Conservation (phyloP, 2,329 filamentous ascomycete genomes). For the Trichoderma sp. region DNA sequence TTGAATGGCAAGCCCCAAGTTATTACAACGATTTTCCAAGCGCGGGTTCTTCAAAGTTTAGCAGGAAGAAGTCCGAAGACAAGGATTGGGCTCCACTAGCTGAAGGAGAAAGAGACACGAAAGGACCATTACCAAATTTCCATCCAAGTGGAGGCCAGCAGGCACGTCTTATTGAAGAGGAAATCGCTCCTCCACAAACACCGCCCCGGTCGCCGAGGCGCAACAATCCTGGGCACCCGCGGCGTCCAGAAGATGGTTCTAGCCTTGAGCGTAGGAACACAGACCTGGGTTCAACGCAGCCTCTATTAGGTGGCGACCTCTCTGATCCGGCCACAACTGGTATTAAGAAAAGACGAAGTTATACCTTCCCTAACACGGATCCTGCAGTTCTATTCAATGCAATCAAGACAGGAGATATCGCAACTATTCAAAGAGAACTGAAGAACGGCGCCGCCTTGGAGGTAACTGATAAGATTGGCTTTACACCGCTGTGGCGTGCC, state of each 20-base stretch:
- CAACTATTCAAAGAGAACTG: neutral
- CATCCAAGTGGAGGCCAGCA: too few species aligned
- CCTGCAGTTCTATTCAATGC: neutral
- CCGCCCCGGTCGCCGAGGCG: neutral
- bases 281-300: neutral
- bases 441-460: neutral
- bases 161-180: too few species aligned
- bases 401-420: neutral
- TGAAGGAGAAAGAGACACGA: too few species aligned
- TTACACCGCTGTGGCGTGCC: conserved; percentile 1
- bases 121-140: too few species aligned
- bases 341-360: too few species aligned
- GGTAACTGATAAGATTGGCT: neutral
- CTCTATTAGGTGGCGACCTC: neutral
- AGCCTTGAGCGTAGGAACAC: neutral
- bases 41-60: too few species aligned
- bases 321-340: neutral
- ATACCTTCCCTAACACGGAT: too few species aligned
- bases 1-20: too few species aligned
- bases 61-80: too few species aligned
- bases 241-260: neutral
- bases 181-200: too few species aligned
- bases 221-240: neutral
- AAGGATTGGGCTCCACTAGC: too few species aligned
- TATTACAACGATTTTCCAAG: too few species aligned